A percentile compares a stretch with the other conserved stretches of the same genome.
Conservation (phyloP, 805 yeast genomes). For the Nakazawaea holstii region DNA sequence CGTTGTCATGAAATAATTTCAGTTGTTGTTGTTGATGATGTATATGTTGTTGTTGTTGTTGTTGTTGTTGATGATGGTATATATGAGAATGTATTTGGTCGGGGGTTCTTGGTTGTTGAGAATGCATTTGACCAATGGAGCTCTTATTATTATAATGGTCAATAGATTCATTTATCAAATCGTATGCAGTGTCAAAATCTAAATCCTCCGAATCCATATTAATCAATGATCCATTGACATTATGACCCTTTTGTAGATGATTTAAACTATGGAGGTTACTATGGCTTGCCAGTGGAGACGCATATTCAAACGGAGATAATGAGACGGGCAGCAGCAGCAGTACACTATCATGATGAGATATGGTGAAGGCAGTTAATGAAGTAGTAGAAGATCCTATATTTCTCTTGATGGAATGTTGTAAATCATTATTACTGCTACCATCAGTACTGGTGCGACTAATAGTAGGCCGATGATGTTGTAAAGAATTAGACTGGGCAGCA, state of each 20-base stretch:
- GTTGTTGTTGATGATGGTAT: too few relatives aligned
- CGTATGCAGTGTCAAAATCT: conserved; percentile 31
- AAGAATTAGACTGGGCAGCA: too few relatives aligned
- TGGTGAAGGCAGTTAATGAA: conserved; percentile 2
- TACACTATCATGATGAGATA: background rate
- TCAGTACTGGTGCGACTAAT: background rate
- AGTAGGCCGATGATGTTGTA: background rate
- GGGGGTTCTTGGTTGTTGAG: conserved; percentile 4
- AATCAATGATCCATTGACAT: background rate
- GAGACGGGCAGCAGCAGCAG: conserved; percentile 1
- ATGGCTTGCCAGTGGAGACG: background rate
- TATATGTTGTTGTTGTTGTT: too few relatives aligned
- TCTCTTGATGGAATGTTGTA: conserved; percentile 2
- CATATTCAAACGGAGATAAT: conserved; percentile 10
- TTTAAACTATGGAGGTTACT: background rate
- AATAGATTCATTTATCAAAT: conserved; percentile 23
- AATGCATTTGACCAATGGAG: background rate
- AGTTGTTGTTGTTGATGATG: background rate
- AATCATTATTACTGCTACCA: background rate
- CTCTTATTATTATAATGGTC: background rate
- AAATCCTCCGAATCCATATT: conserved; percentile 14
- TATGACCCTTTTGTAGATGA: background rate
- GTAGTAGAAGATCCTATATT: conserved; percentile 11
- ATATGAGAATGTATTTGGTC: background rate
- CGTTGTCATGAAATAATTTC: background rate